phyloP scores from a whole-genome alignment of 345 rosid genomes.

The Dovyalis caffra region DNA sequence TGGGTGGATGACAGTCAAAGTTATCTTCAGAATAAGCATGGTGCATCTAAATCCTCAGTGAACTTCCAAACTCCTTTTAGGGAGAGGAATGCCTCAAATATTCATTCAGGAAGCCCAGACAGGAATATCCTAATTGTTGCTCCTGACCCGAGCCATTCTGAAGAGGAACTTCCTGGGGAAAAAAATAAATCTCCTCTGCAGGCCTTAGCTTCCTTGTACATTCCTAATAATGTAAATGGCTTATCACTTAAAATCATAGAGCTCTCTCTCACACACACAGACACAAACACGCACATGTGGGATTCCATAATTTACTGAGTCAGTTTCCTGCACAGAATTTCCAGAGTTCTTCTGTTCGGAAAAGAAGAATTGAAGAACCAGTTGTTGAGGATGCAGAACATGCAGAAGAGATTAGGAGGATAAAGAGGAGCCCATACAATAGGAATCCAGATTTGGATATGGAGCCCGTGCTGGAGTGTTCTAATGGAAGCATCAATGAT shows the following conservation, averaged over 20 bases:
- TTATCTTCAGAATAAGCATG: constrained; percentile 20
- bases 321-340: constrained; percentile 28
- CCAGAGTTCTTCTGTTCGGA: constrained; percentile 41
- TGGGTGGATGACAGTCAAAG: constrained; percentile 29
- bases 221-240: constrained; percentile 27
- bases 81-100: constrained; percentile 19
- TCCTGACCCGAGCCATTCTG: constrained; percentile 23
- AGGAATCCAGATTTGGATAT: constrained; percentile 26
- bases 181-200: constrained; percentile 28
- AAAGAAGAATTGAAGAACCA: constrained; percentile 50
- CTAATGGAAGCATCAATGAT: constrained; percentile 29
- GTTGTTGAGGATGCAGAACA: constrained; percentile 28
- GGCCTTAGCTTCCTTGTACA: constrained; percentile 32
- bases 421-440: constrained; percentile 33
- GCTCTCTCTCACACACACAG: constrained; percentile 10
- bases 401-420: constrained; percentile 25
- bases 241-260: constrained; percentile 40
- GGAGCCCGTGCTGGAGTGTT: constrained; percentile 29
- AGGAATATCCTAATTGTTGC: constrained; percentile 16
- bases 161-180: constrained; percentile 31
- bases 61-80: constrained; percentile 24
- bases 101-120: constrained; percentile 25
- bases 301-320: constrained; percentile 14
- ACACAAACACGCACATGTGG: constrained; percentile 3
- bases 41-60: constrained; percentile 26